phyloP scores from a whole-genome alignment of 345 rosid genomes.

The Gossypioides kirkii region DNA sequence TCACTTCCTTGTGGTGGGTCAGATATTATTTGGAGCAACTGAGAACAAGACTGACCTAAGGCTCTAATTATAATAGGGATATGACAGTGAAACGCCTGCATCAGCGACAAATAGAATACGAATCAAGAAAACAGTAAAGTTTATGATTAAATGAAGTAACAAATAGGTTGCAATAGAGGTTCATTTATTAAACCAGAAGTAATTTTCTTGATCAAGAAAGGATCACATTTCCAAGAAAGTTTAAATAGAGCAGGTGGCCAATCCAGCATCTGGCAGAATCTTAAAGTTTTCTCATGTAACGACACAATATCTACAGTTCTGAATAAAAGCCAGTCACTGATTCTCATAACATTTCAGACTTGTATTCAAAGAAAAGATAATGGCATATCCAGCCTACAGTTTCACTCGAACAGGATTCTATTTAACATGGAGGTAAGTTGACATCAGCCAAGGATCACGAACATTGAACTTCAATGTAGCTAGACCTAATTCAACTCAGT shows the following conservation, averaged over 20 bases:
- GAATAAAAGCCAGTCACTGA: not conserved
- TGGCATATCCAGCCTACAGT: not conserved
- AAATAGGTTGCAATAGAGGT: not conserved
- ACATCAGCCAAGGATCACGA: not conserved
- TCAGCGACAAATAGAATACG: not conserved
- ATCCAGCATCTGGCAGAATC: constrained; percentile 2
- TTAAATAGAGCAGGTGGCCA: not conserved
- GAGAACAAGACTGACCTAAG: constrained; percentile 72
- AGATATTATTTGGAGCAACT: constrained; percentile 72
- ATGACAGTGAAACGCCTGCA: constrained; percentile 91
- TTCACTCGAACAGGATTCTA: not conserved
- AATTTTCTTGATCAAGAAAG: constrained; percentile 1
- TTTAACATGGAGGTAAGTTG: not conserved
- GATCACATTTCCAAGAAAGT: constrained; percentile 2
- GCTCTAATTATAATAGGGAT: constrained; percentile 78
- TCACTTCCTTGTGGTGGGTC: constrained; percentile 98
- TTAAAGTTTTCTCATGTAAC: not conserved
- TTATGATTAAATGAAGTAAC: not conserved
- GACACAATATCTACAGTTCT: not conserved
- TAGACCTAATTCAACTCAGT: not conserved
- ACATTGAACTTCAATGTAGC: not conserved
- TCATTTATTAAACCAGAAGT: not conserved
- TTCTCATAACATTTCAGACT: not conserved
- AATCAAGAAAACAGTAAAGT: not conserved
- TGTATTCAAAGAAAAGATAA: not conserved